Base-by-base conservation (phyloP, 116 monocot species). In the Zostera marina region DNA sequence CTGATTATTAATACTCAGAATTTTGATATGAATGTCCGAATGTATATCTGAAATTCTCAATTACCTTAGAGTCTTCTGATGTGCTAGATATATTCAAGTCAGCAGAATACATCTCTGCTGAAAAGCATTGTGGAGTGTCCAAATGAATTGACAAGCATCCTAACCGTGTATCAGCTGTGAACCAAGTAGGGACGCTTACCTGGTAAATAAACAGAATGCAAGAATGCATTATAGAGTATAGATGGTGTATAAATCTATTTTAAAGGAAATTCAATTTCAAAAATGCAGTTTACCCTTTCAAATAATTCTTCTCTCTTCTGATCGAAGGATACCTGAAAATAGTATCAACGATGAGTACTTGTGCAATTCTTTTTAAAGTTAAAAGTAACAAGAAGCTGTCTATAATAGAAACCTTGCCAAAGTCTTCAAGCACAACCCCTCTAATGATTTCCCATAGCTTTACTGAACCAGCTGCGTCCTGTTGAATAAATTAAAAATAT, bases 141-240 rank as follows among this genome's bases (percentile, higher is more conserved):
- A 99, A 66, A 48, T 99, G 99, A 66, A 99, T 57, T 45, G 99
- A 91, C 64, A 91, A 74, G 57, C 91, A 77, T 21, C 99, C 99
- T 60, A 99, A 77, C 9, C 91, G 77, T 48, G 91, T 87, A 73
- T 99, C 99, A 72, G 76, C 71, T 16, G 91, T 91, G 66, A 99
- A 91, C 99, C 99, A 99, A 53, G 87, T 73, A 68, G 99, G 99
- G 70, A 99, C 77, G 67, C 87, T 87, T 46, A 99, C 81, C 99
- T 99, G 55, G 44, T 38, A 58, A 23, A 70, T n/a, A 63, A 25
- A 42, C 41, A 44, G 4, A 12, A 11, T 32, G 40, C 17, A 26
- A 16, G 14, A 41, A 7, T 14, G 20, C 42, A 58, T 15, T 41
- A 41, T 40, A n/a, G 20, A 32, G n/a, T n/a, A n/a, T n/a, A n/a